Evolutionary conservation across 164 flowering plant species (phyloP).

Genomic region (Magnolia kwangsiensis): DNA sequence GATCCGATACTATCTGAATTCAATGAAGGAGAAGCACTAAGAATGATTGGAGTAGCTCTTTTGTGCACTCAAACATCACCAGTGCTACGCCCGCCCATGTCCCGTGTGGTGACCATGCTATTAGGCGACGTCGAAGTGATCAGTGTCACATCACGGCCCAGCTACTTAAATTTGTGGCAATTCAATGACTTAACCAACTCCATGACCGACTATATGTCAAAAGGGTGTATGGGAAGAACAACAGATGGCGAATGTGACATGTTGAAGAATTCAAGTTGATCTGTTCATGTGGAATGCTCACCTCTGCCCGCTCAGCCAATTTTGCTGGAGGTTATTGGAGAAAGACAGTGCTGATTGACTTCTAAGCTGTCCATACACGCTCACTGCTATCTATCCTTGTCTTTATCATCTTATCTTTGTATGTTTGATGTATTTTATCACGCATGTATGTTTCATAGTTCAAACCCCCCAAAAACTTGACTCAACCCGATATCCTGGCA

Average conservation of each 20-base stretch:
- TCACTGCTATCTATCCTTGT: no score
- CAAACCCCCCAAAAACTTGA: no score
- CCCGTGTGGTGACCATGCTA: conserved; percentile 43
- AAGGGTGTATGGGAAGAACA: neutral
- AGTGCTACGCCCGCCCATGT: conserved; percentile 37
- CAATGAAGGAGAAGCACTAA: conserved; percentile 30
- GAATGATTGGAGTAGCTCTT: conserved; percentile 40
- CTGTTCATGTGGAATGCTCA: neutral
- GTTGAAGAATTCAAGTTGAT: conserved; percentile 5
- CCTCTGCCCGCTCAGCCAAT: conserved; percentile 3
- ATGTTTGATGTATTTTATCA: no score
- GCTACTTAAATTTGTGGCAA: conserved; percentile 37
- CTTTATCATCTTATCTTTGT: no score
- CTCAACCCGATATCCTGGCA: no score
- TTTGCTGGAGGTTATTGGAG: conserved; percentile 13
- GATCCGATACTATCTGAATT: conserved; percentile 32
- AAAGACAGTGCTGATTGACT: conserved; percentile 9
- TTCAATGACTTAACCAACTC: conserved; percentile 31
- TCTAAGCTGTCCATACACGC: neutral
- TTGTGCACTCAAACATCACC: conserved; percentile 56
- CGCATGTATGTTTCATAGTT: no score
- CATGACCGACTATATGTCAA: conserved; percentile 1
- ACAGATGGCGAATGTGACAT: neutral
- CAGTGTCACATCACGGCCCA: conserved; percentile 29
- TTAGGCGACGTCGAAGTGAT: conserved; percentile 42